phyloP scores from a whole-genome alignment of 345 rosid genomes.

The Excoecaria cochinchinensis region DNA sequence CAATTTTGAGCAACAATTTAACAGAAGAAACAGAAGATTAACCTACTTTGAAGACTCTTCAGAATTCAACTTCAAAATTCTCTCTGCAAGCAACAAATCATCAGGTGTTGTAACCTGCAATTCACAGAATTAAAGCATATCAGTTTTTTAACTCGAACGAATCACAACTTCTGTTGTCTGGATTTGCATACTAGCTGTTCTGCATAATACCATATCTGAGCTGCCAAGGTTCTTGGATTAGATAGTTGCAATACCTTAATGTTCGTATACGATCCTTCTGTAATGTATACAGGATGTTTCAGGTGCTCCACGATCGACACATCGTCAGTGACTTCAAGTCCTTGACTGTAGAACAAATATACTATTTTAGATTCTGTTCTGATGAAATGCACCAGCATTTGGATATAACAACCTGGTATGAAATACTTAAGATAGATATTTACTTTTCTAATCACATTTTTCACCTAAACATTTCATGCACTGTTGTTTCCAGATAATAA shows the following conservation, averaged over 20 bases:
- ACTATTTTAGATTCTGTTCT: too few relatives aligned
- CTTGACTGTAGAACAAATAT: slow-evolving; percentile 45
- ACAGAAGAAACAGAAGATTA: not conserved
- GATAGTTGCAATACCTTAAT: slow-evolving; percentile 55
- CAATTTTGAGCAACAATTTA: slow-evolving; percentile 1
- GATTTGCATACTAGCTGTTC: not conserved
- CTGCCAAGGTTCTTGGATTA: too few relatives aligned
- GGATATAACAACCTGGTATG: too few relatives aligned
- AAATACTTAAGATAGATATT: too few relatives aligned
- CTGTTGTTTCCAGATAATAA: too few relatives aligned
- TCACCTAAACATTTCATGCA: too few relatives aligned
- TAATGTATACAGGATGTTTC: slow-evolving; percentile 77
- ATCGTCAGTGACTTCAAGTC: slow-evolving; percentile 91
- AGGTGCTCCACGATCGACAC: slow-evolving; percentile 93
- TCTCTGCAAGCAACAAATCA: slow-evolving; percentile 84
- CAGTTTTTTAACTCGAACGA: not conserved
- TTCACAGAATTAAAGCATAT: not conserved
- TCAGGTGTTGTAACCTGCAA: slow-evolving; percentile 89
- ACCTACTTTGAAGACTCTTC: slow-evolving; percentile 13
- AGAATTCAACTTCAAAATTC: slow-evolving; percentile 50
- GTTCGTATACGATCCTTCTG: slow-evolving; percentile 92
- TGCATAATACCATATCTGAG: too few relatives aligned
- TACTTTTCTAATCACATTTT: too few relatives aligned
- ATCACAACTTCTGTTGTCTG: not conserved
- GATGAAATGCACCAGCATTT: not conserved